Conservation (phyloP, 805 yeast genomes). For the Yarrowia keelungensis region DNA sequence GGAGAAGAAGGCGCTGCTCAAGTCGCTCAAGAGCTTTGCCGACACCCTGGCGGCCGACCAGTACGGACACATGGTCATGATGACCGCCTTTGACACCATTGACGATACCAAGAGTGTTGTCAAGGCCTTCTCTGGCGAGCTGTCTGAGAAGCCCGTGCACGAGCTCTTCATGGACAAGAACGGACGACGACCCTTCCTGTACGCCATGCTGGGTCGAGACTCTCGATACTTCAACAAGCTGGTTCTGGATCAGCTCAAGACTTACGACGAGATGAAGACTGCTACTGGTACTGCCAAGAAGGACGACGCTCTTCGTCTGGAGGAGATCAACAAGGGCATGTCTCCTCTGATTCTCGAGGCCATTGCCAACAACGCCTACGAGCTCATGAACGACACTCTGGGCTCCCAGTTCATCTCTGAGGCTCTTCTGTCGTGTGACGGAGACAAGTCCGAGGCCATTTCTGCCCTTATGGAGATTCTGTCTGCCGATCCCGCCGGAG, state of each 20-base stretch:
- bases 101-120: conserved; percentile 89
- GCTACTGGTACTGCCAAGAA: conserved; percentile 74
- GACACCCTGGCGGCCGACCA: conserved; percentile 79
- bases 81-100: conserved; percentile 79
- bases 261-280: conserved; percentile 65
- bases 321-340: conserved; percentile 69
- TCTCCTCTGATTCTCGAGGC: conserved; percentile 68
- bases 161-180: conserved; percentile 68
- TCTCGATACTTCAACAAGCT: conserved; percentile 82
- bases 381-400: conserved; percentile 68
- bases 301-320: conserved; percentile 76
- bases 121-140: conserved; percentile 72
- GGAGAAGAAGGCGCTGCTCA: conserved; percentile 83
- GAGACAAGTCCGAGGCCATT: conserved; percentile 54
- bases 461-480: conserved; percentile 59
- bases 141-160: conserved; percentile 49
- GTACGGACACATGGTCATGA: conserved; percentile 81
- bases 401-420: conserved; percentile 88
- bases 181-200: conserved; percentile 88
- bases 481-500: conserved; percentile 66
- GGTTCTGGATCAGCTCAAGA: conserved; percentile 62
- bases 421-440: conserved; percentile 64
- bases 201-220: conserved; percentile 76
- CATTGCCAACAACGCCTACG: conserved; percentile 59
- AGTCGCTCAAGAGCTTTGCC: conserved; percentile 76